A percentile compares a stretch with the other conserved stretches of the same genome.
Conservation (phyloP, 106 monocot species). For the Apostasia shenzhenica region DNA sequence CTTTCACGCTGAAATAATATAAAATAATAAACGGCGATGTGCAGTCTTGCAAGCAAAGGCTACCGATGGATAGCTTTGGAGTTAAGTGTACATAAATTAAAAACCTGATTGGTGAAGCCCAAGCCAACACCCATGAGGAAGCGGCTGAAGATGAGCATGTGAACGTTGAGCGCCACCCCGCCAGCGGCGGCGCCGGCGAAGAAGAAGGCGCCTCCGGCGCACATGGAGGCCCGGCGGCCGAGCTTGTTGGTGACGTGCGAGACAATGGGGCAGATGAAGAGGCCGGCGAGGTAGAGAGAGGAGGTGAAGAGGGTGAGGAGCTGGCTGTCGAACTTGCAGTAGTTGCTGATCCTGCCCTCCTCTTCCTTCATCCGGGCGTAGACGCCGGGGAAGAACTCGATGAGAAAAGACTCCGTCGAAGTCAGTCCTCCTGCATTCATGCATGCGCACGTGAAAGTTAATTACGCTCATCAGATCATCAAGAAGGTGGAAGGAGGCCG, state of each 20-base stretch:
- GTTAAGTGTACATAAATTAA: no score
- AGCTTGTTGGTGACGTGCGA: constrained; percentile 70
- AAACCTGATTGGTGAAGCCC: constrained; percentile 92
- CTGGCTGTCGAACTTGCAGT: constrained; percentile 16
- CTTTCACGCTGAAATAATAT: no score
- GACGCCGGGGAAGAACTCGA: constrained; percentile 7
- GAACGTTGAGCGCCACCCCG: constrained; percentile 55
- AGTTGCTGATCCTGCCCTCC: constrained; percentile 14
- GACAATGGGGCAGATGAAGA: constrained; percentile 63
- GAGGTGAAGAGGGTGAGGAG: constrained; percentile 67
- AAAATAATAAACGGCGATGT: no score
- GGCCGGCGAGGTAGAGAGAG: constrained; percentile 85
- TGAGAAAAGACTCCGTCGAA: constrained; percentile 7
- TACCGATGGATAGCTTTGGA: no score
- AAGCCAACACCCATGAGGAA: constrained; percentile 88
- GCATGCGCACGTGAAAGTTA: not conserved
- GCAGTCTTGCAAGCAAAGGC: no score
- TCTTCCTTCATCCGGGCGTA: not conserved
- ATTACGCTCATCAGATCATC: not conserved
- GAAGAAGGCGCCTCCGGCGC: constrained; percentile 69
- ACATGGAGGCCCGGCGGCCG: constrained; percentile 72
- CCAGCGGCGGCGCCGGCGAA: constrained; percentile 69
- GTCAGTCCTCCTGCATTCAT: constrained; percentile 16
- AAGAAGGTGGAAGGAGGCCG: not conserved
- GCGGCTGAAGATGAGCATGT: constrained; percentile 76